Conservation (phyloP, 1,284 basidiomycete genomes). For the Hemileia vastatrix region DNA sequence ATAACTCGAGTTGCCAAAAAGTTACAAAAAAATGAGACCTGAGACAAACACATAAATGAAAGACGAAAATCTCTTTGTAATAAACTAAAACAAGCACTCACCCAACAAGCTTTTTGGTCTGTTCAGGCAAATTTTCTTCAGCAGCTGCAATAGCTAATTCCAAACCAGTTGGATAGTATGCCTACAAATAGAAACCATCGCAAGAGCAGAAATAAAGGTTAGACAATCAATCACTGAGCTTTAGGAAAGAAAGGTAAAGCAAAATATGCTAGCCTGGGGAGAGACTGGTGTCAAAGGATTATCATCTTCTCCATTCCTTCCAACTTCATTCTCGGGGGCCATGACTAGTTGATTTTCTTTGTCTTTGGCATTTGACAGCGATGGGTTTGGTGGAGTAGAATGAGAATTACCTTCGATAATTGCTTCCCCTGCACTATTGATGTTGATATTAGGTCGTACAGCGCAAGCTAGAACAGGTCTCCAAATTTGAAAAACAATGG, state of each 20-base stretch:
- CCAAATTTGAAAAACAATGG: slow-evolving; percentile 82
- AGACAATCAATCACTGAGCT: no score
- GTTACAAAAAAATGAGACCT: slow-evolving; percentile 82
- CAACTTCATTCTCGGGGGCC: slow-evolving; percentile 1
- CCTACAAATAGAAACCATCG: slow-evolving; percentile 1
- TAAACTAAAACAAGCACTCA: slow-evolving; percentile 44
- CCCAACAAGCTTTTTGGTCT: slow-evolving; percentile 61
- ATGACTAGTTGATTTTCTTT: background rate
- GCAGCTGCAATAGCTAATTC: slow-evolving; percentile 60
- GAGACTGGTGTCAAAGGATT: slow-evolving; percentile 4
- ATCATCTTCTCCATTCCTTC: slow-evolving; percentile 17
- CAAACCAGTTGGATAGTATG: slow-evolving; percentile 50
- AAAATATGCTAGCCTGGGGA: background rate
- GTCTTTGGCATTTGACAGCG: slow-evolving; percentile 4
- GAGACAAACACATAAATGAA: slow-evolving; percentile 19
- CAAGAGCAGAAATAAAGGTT: no score
- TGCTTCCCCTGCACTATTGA: slow-evolving; percentile 24
- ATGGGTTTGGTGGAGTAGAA: slow-evolving; percentile 21
- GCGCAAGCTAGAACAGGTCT: slow-evolving; percentile 64
- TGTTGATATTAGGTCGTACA: slow-evolving; percentile 44
- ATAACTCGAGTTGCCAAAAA: slow-evolving; percentile 86
- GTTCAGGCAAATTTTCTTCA: slow-evolving; percentile 57
- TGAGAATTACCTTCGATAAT: slow-evolving; percentile 15
- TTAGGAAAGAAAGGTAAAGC: no score
- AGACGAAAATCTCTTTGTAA: background rate